Evolutionary conservation across 495 filamentous ascomycete genomes (phyloP), one percentile per base, ranked within the genome.

Genomic region (Penicillium herquei): DNA sequence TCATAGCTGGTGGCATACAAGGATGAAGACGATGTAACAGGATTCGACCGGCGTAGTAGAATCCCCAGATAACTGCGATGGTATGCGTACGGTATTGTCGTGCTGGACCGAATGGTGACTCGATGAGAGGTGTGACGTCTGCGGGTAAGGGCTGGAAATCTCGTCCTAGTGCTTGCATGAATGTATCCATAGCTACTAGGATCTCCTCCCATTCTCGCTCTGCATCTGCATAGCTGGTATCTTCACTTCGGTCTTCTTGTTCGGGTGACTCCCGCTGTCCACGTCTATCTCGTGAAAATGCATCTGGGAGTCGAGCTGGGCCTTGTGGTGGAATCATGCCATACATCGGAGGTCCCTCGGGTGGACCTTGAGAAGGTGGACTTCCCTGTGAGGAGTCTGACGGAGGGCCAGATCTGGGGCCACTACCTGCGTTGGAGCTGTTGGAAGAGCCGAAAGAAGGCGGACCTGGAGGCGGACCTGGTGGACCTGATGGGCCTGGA

Each of bases 1-100:
- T 93, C 51, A 91, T 86, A n/a, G 90, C 81, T 0, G 93, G 90
- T 6, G 91, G 94, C 92, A 97, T 96, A 2, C 80, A 83, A 0
- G 94, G 94, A 58, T 96, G 91, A 0, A 87, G 73, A 35, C 94
- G 81, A 47, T 90, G 73, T 17, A 91, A 79, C 44, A 93, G 74
- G 47, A 98, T 91, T 30, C 90, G 79, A 3, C 84, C 86, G 68
- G 89, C 88, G 72, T 92, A 88, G 66, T 87, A 96, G 50, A 90
- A 85, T 61, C 84, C 85, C 86, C 91, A 93, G 17, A 98, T 78
- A 35, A 88, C 86, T 12, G 87, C 88, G 60, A 97, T 94, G 18
- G 84, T 86, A 68, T 91, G 91, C 1, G 89, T 91, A 39, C 91
- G 84, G 68, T 93, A 97, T 63, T 89, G 84, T 4, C 91, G 76